Percentiles rank a stretch among this genome's conserved stretches.
phyloP scores from a whole-genome alignment of 148 eudicot species.

The Rhododendron ferrugineum region DNA sequence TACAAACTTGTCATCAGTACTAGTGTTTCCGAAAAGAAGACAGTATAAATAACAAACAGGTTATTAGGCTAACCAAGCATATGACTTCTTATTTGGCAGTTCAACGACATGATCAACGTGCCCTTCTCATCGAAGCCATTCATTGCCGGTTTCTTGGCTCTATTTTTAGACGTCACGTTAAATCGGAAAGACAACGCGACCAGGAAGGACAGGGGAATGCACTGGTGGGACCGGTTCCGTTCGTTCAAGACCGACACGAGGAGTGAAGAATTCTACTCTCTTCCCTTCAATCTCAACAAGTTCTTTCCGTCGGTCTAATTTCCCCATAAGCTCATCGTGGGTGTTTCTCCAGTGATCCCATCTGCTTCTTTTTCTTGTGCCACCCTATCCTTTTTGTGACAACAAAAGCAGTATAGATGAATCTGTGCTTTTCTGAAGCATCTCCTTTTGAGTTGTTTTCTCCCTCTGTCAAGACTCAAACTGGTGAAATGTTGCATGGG shows the following conservation, averaged over 20 bases:
- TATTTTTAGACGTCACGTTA: conserved; percentile 58
- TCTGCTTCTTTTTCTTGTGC: not conserved
- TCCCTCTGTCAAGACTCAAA: not conserved
- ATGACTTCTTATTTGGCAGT: conserved; percentile 37
- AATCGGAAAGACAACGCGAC: conserved; percentile 46
- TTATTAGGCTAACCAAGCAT: not conserved
- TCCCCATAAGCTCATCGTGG: not conserved
- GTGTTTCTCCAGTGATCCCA: not conserved
- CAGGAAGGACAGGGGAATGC: conserved; percentile 75
- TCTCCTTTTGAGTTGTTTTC: not conserved
- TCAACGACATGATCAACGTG: conserved; percentile 90
- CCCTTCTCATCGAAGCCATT: conserved; percentile 90
- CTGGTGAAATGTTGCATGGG: not conserved
- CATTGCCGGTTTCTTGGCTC: conserved; percentile 71
- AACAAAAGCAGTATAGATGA: conserved; percentile 7
- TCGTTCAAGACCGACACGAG: conserved; percentile 77
- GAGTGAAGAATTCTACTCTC: conserved; percentile 81
- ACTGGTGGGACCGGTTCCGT: conserved; percentile 85
- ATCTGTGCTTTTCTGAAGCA: not conserved
- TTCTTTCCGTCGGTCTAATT: conserved; percentile 82
- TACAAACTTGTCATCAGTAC: not conserved
- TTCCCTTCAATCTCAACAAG: conserved; percentile 94
- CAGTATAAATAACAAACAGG: too few species aligned
- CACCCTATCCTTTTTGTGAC: not conserved
- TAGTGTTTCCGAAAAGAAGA: not conserved